Evolutionary conservation across 2,329 filamentous ascomycete species (phyloP).

Genomic region (Penicillium capsulatum): DNA sequence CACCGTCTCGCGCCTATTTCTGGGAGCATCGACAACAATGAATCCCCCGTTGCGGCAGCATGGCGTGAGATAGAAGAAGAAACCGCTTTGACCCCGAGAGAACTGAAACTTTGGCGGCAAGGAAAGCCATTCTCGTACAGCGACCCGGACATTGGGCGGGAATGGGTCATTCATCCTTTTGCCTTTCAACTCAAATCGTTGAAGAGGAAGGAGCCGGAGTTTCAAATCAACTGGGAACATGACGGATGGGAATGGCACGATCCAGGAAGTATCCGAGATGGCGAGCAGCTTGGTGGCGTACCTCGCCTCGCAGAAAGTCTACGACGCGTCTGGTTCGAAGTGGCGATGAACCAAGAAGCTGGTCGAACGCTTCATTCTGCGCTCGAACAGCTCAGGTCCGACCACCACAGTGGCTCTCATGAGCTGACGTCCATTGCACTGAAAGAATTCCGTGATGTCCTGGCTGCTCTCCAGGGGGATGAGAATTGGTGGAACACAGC

Average conservation of each 20-base stretch:
- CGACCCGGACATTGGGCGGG: conserved; percentile 51
- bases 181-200: conserved; percentile 47
- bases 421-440: conserved; percentile 56
- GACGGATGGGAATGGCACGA: conserved; percentile 56
- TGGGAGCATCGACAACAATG: conserved; percentile 55
- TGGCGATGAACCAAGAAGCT: conserved; percentile 47
- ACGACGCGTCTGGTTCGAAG: conserved; percentile 57
- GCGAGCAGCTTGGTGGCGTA: conserved; percentile 50
- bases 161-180: conserved; percentile 63
- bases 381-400: conserved; percentile 49
- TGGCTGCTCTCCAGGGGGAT: conserved; percentile 22
- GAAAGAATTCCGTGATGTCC: conserved; percentile 46
- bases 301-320: conserved; percentile 57
- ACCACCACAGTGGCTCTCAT: conserved; percentile 58
- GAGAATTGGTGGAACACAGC: conserved; percentile 53
- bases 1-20: conserved; percentile 58
- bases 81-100: conserved; percentile 50
- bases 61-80: conserved; percentile 62
- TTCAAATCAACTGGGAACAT: conserved; percentile 61
- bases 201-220: conserved; percentile 33
- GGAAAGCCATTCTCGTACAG: conserved; percentile 58
- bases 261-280: conserved; percentile 48
- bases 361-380: conserved; percentile 46
- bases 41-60: conserved; percentile 55
- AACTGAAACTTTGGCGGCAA: conserved; percentile 51